Evolutionary conservation across 257 asterid species (phyloP), one percentile per base, ranked within the genome.

Genomic region (Perilla frutescens): DNA sequence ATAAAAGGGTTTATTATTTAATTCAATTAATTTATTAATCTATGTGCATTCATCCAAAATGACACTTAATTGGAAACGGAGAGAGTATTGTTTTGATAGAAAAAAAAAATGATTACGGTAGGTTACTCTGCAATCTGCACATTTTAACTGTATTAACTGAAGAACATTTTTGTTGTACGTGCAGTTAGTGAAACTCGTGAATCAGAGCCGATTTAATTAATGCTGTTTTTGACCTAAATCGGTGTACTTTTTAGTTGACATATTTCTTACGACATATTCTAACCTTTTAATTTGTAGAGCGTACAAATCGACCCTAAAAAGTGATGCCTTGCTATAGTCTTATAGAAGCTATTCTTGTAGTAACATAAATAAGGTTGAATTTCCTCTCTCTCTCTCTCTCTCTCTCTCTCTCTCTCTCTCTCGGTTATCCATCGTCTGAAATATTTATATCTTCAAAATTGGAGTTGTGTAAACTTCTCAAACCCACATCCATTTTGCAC

Each of bases 191-290:
- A 57, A 57, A 36, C 20, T 13, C 65, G n/a, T 32, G 4, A 61
- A 40, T 43, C 51, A 4, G 15, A 40, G 47, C 36, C 50, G 14
- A 8, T 62, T 40, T 40, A 14, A 8, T 62, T 14, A 40, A 62
- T 62, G 50, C 68, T 40, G 14, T 14, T 40, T 8, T 62, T 62
- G 51, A 62, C 68, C 68, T 62, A 9, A 62, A 39, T 14, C 20
- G 13, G 36, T 14, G 66, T 36, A 37, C 66, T 60, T 36, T 4
- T 60, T 60, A 60, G 66, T 36, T 60, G 45, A 60, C 45, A 37
- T 20, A 20, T 20, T 20, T n/a, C 3, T 13, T 60, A 29, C 14
- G 20, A 61, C 3, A 37, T 7, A n/a, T 60, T n/a, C 8, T 37
- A 61, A 49, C 14, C 50, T 61, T 61, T 39, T 34, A 34, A 34